Base-by-base conservation (phyloP, 2,329 filamentous ascomycete genomes). In the Sordariomycetes sp. region DNA sequence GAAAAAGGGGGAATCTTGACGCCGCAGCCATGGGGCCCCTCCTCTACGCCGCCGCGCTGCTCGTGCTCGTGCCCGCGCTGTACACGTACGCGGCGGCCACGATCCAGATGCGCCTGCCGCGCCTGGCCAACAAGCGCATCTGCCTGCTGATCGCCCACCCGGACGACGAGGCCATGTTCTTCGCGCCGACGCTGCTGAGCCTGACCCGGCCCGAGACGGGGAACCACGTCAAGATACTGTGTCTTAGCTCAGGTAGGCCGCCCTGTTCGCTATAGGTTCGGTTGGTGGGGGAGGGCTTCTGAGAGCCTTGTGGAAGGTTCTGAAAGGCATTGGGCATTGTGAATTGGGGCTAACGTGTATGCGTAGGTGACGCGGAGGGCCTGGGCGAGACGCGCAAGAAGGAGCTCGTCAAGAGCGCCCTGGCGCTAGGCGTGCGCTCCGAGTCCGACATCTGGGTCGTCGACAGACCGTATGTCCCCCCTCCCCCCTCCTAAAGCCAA, bases 101-200 rank as follows among this genome's bases (percentile, higher is more conserved):
- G n/a, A 70, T 77, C 50, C 72, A 75, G 61, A 65, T 73, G 28
- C 73, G 79, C 35, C 82, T 89, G 64, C 88, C 90, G 3, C 80
- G 76, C 52, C 76, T 97, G 62, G 79, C 78, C 65, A 87, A 90
- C 75, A 95, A 96, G 79, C 85, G 89, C 67, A 90, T 99, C 68
- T 88, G 89, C 69, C 81, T 99, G 58, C 79, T 99, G 58, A 97
- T 99, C 67, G 94, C 94, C 24, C 94, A 99, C 74, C 94, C 94
- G 0, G 94, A 99, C 73, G 94, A 99, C 68, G 94, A 99, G 76
- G 94, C 93, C 71, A 99, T 99, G 94, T 99, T 99, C 79, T 99
- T 99, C 74, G 85, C 91, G 62, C 94, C 94, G 0, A 89, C 90
- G 0, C 79, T 97, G 16, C 79, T 95, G 65, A 85, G 89, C n/a